Evolutionary conservation across 2,329 filamentous ascomycete genomes (phyloP), one percentile per base, ranked within the genome.

Genomic region (Curvularia verruculosa): DNA sequence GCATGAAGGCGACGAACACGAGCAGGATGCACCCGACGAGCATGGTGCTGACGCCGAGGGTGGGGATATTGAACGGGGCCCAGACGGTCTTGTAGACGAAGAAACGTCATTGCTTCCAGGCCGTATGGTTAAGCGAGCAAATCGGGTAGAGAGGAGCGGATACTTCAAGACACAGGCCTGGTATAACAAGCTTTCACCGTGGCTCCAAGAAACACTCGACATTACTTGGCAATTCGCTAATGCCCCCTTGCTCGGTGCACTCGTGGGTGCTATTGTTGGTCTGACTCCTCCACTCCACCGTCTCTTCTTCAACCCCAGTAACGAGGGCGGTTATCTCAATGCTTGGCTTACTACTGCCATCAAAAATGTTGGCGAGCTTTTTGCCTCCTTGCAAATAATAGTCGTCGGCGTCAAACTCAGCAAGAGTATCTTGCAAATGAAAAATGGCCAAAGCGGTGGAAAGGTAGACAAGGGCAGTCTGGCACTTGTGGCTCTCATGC

Each of bases 391-490:
- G 24, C 88, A 88, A 28, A 84, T 89, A 15, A 82, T 90, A 15
- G 81, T 89, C 0, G 86, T 88, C 0, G 87, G 88, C 1, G 84
- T 88, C n/a, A 87, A 87, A 61, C 79, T 90, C 1, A 85, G 83
- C 53, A 81, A 81, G 21, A 81, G 83, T 15, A 76, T 85, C 60
- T 70, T 78, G 54, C 77, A 77, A 56, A 79, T 81, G 67, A 81
- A 79, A 62, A 71, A 75, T 29, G 74, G 79, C 46, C 69, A 80
- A 50, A 65, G 79, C 34, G 75, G 75, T 43, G 74, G 75, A 28
- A 63, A 67, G 2, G 75, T 86, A 5, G 83, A 84, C 0, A 84
- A 81, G 78, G 56, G 67, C 1, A 81, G 83, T 0, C 77, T 85
- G 15, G 59, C 75, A 0, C 82, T 84, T 56, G 81, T 88, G 15